Conservation (phyloP, 148 eudicot genomes). For the Spergularia marina region DNA sequence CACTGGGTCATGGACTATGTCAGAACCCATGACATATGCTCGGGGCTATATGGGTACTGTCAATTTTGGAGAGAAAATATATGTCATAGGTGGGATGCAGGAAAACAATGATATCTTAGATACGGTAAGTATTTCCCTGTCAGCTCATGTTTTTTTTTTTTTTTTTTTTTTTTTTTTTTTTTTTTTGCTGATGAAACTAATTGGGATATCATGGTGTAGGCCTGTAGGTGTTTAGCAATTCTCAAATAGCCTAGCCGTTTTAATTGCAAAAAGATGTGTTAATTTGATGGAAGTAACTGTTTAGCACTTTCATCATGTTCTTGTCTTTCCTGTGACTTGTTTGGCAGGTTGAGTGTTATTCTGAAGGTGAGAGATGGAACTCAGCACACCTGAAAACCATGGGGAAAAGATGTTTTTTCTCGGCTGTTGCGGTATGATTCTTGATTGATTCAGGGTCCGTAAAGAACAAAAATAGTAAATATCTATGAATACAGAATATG, state of each 20-base stretch:
- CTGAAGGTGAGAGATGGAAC: slow-evolving; percentile 68
- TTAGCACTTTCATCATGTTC: background rate
- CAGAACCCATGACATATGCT: slow-evolving; percentile 47
- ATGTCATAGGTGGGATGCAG: slow-evolving; percentile 51
- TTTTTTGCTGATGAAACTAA: too few relatives aligned
- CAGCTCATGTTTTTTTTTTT: background rate
- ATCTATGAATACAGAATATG: background rate
- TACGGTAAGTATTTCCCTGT: slow-evolving; percentile 30
- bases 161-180: background rate
- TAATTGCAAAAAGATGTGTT: too few relatives aligned
- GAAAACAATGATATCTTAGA: slow-evolving; percentile 28
- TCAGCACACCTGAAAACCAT: slow-evolving; percentile 35
- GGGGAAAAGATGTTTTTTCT: slow-evolving; percentile 66
- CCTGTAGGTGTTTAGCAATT: too few relatives aligned
- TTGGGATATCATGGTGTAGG: too few relatives aligned
- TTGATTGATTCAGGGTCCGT: background rate
- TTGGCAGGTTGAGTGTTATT: slow-evolving; percentile 65
- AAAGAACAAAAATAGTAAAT: background rate
- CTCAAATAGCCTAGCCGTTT: too few relatives aligned
- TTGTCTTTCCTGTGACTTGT: background rate
- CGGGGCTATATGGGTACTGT: slow-evolving; percentile 51
- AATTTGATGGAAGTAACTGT: too few relatives aligned
- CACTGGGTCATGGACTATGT: slow-evolving; percentile 51
- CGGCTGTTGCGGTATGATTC: slow-evolving; percentile 36
- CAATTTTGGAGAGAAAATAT: slow-evolving; percentile 43